phyloP scores from a whole-genome alignment of 495 filamentous ascomycete genomes.

The Pseudomonodictys pantanalensis region DNA sequence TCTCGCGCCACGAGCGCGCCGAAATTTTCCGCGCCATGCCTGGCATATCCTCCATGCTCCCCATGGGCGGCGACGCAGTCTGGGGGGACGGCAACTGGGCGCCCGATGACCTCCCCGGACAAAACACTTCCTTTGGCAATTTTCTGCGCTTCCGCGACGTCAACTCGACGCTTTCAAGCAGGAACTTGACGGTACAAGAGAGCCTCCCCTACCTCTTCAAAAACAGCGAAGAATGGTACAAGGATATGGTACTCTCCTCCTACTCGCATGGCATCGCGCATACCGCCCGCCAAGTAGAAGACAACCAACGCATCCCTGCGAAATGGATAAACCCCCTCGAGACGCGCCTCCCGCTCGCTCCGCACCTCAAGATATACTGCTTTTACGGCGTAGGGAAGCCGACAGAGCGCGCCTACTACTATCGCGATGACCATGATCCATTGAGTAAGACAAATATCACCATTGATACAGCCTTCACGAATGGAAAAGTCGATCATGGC shows the following conservation, averaged over 20 bases:
- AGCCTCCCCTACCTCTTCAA: conserved; percentile 74
- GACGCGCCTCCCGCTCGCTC: conserved; percentile 80
- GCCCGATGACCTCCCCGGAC: conserved; percentile 77
- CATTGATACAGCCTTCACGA: conserved; percentile 77
- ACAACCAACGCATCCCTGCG: conserved; percentile 72
- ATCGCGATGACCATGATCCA: conserved; percentile 69
- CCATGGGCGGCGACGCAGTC: conserved; percentile 89
- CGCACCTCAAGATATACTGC: conserved; percentile 92
- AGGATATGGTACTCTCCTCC: conserved; percentile 61
- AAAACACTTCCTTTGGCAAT: conserved; percentile 69
- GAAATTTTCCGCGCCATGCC: conserved; percentile 98
- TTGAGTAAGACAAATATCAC: conserved; percentile 72
- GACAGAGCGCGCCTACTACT: conserved; percentile 89
- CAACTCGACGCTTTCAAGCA: conserved; percentile 56
- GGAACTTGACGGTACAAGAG: conserved; percentile 76
- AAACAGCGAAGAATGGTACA: conserved; percentile 82
- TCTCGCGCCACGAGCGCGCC: conserved; percentile 81
- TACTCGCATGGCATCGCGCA: conserved; percentile 90
- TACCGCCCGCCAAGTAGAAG: conserved; percentile 75
- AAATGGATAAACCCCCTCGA: conserved; percentile 98
- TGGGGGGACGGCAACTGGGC: conserved; percentile 92
- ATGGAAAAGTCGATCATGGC: conserved; percentile 71
- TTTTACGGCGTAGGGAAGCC: conserved; percentile 94
- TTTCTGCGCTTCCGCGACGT: conserved; percentile 80
- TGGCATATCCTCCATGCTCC: conserved; percentile 92